These are phyloP conservation scores for Thermomucor indicae-seudaticae DNA, from an alignment of 371 early-diverging fungal species.

Conservation along the genomic window DNA sequence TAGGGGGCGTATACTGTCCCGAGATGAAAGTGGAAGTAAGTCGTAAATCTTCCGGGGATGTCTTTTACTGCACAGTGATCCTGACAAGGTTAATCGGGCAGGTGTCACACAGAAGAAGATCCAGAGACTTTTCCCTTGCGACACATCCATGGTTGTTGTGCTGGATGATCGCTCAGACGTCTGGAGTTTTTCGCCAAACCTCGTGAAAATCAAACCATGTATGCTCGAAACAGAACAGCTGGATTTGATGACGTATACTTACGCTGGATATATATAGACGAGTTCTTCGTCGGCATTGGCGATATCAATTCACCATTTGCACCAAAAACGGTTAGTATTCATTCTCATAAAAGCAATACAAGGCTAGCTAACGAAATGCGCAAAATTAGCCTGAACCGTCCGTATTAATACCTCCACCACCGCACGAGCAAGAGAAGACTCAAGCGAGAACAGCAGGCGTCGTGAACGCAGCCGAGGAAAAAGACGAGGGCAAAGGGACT, in stretches of 20 bases:
- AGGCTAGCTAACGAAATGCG: background rate
- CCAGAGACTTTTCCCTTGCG: constrained; percentile 91
- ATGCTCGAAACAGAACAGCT: constrained; percentile 20
- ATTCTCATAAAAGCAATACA: background rate
- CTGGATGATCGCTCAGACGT: constrained; percentile 98
- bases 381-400: background rate
- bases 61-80: background rate
- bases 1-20: constrained; percentile 88
- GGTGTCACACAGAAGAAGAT: constrained; percentile 84
- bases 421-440: background rate
- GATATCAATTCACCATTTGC: constrained; percentile 84
- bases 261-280: constrained; percentile 47
- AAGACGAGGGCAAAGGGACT: background rate
- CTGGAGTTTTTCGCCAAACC: constrained; percentile 91
- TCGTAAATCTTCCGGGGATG: background rate
- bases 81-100: constrained; percentile 10
- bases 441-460: background rate
- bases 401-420: background rate
- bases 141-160: constrained; percentile 96
- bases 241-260: background rate
- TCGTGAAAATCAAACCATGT: constrained; percentile 90
- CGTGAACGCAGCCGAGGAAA: background rate
- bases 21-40: constrained; percentile 93
- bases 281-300: constrained; percentile 91
- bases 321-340: constrained; percentile 36